phyloP scores from a whole-genome alignment of 176 grass and related monocot genomes.

The Cenchrus americanus region DNA sequence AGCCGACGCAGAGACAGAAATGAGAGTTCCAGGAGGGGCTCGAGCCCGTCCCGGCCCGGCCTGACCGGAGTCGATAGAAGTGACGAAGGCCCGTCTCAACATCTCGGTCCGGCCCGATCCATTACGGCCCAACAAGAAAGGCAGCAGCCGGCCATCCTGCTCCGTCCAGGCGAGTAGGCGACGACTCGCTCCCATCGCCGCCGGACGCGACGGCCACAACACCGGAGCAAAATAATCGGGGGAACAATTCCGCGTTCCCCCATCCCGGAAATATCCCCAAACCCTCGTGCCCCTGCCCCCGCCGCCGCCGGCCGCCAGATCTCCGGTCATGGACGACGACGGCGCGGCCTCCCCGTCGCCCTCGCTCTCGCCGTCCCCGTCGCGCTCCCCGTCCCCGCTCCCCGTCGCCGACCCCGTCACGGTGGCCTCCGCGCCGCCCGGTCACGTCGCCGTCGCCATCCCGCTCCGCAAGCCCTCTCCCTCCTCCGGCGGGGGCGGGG shows the following conservation, averaged over 20 bases:
- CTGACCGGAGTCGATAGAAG: not conserved
- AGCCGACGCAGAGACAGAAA: not conserved
- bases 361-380: conserved; percentile 36
- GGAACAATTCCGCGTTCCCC: conserved; percentile 25
- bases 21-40: no score
- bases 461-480: conserved; percentile 63
- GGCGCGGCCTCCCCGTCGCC: conserved; percentile 49
- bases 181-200: conserved; percentile 44
- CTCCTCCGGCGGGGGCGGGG: conserved; percentile 40
- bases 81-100: not conserved
- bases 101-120: not conserved
- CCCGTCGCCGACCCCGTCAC: conserved; percentile 50
- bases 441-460: conserved; percentile 70
- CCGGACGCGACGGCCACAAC: conserved; percentile 59
- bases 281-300: conserved; percentile 25
- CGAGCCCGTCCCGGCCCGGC: no score
- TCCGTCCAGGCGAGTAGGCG: conserved; percentile 25
- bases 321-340: conserved; percentile 48
- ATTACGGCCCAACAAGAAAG: not conserved
- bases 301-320: conserved; percentile 48
- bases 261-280: conserved; percentile 52
- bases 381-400: conserved; percentile 38
- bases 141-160: not conserved
- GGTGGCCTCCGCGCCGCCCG: conserved; percentile 56
- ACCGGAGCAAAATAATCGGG: conserved; percentile 14